Percentiles rank a stretch among this genome's conserved stretches.
These are phyloP conservation scores for Elsinoe ampelina DNA, from an alignment of 2,329 filamentous ascomycete species.

Conservation along the genomic window DNA sequence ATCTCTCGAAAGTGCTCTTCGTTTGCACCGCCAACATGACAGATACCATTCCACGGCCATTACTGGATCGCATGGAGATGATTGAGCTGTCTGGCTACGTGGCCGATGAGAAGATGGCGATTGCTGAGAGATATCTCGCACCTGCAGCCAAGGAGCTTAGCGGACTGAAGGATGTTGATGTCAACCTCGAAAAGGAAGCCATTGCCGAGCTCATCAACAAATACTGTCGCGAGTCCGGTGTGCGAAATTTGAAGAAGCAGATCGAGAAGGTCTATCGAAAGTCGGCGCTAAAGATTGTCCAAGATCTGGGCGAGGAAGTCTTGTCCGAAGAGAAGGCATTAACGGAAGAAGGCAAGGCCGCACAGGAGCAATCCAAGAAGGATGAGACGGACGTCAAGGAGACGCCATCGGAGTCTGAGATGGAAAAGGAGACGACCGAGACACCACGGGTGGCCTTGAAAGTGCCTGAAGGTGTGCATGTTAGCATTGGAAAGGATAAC, in stretches of 20 bases:
- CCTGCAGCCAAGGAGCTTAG: constrained; percentile 91
- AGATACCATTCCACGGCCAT: constrained; percentile 87
- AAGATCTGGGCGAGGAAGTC: constrained; percentile 79
- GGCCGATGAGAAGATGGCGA: constrained; percentile 97
- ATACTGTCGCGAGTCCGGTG: constrained; percentile 94
- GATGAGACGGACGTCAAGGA: constrained; percentile 55
- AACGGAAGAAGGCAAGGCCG: constrained; percentile 76
- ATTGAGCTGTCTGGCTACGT: constrained; percentile 96
- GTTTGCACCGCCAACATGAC: constrained; percentile 99
- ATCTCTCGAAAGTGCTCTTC: constrained; percentile 94
- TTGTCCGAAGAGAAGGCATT: constrained; percentile 72
- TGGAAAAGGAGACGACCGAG: constrained; percentile 52
- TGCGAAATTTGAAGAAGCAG: constrained; percentile 97
- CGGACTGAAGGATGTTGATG: constrained; percentile 80
- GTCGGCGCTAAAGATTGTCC: constrained; percentile 91
- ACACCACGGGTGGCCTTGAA: constrained; percentile 65
- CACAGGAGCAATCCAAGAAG: constrained; percentile 60
- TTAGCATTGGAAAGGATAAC: constrained; percentile 78
- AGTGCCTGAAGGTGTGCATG: constrained; percentile 78
- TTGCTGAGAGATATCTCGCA: constrained; percentile 84
- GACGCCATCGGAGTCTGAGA: constrained; percentile 39
- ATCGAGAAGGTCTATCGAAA: constrained; percentile 99
- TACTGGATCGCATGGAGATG: constrained; percentile 95
- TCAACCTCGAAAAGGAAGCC: constrained; percentile 74
- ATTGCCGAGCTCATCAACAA: constrained; percentile 97